Conservation (phyloP, 805 yeast genomes). For the Starmerella asiatica region DNA sequence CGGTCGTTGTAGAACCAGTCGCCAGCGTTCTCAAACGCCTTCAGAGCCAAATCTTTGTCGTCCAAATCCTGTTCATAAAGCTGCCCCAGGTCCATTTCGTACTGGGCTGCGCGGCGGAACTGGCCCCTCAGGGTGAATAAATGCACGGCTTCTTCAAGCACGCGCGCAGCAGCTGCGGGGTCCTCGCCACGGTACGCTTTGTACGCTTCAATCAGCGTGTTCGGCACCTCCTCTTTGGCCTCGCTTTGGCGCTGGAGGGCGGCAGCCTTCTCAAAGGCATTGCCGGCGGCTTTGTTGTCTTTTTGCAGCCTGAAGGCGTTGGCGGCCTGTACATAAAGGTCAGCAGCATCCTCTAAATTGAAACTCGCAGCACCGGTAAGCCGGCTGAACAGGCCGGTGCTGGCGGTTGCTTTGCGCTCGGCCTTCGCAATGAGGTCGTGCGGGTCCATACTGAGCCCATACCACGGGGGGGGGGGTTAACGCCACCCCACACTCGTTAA, state of each 20-base stretch:
- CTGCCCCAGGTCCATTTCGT: constrained; percentile 79
- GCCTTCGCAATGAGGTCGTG: constrained; percentile 36
- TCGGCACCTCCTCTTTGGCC: constrained; percentile 81
- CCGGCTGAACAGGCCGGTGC: constrained; percentile 42
- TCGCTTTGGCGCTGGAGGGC: constrained; percentile 59
- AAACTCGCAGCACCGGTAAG: constrained; percentile 45
- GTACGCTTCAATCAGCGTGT: constrained; percentile 77
- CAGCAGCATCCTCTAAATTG: constrained; percentile 83
- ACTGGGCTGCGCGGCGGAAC: constrained; percentile 91
- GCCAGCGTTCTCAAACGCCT: constrained; percentile 80
- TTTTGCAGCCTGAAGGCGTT: constrained; percentile 68
- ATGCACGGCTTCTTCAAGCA: constrained; percentile 62
- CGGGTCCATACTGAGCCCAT: constrained; percentile 23
- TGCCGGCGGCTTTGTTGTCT: constrained; percentile 59
- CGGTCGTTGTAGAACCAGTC: constrained; percentile 92
- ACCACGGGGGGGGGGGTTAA: too few species aligned
- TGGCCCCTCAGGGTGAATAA: constrained; percentile 84
- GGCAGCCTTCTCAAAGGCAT: constrained; percentile 76
- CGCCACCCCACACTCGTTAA: neutral
- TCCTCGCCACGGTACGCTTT: constrained; percentile 67
- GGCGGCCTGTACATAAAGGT: constrained; percentile 84
- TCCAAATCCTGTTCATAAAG: constrained; percentile 64
- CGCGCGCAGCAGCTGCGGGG: constrained; percentile 62
- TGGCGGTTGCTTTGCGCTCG: constrained; percentile 50
- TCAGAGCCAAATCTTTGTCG: constrained; percentile 55